These are phyloP conservation scores for Saccharomyces jurei DNA, from an alignment of 805 yeast species.

Conservation along the genomic window DNA sequence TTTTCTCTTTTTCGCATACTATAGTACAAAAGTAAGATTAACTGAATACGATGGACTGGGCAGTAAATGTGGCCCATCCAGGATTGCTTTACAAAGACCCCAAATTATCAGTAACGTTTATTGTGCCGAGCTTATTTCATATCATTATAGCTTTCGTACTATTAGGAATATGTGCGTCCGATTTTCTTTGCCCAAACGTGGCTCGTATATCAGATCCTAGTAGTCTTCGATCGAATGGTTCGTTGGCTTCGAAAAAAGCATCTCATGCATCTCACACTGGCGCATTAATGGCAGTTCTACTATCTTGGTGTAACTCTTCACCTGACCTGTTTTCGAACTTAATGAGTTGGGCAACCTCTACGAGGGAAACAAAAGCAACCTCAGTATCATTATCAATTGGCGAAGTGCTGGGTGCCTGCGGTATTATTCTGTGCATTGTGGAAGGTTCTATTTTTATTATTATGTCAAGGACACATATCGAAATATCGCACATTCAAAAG, in stretches of 20 bases:
- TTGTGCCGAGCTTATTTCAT: slow-evolving; percentile 22
- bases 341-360: slow-evolving; percentile 26
- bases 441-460: slow-evolving; percentile 27
- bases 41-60: slow-evolving; percentile 14
- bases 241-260: background rate
- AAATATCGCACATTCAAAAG: slow-evolving; percentile 14
- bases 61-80: slow-evolving; percentile 23
- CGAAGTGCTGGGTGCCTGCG: slow-evolving; percentile 33
- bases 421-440: slow-evolving; percentile 30
- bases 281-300: slow-evolving; percentile 24
- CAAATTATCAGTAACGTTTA: slow-evolving; percentile 13
- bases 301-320: slow-evolving; percentile 33
- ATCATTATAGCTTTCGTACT: slow-evolving; percentile 23
- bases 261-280: slow-evolving; percentile 11
- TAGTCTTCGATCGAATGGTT: slow-evolving; percentile 3
- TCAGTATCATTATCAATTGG: slow-evolving; percentile 26
- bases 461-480: slow-evolving; percentile 17
- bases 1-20: background rate
- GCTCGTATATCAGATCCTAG: slow-evolving; percentile 24
- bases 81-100: slow-evolving; percentile 17
- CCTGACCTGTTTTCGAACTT: slow-evolving; percentile 32
- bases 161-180: slow-evolving; percentile 31
- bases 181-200: slow-evolving; percentile 30
- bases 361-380: slow-evolving; percentile 1
- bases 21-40: background rate